These are phyloP conservation scores for Stephanocyclus meneghinianus DNA, from an alignment of 352 stramenopile genomes.

Conservation along the genomic window DNA sequence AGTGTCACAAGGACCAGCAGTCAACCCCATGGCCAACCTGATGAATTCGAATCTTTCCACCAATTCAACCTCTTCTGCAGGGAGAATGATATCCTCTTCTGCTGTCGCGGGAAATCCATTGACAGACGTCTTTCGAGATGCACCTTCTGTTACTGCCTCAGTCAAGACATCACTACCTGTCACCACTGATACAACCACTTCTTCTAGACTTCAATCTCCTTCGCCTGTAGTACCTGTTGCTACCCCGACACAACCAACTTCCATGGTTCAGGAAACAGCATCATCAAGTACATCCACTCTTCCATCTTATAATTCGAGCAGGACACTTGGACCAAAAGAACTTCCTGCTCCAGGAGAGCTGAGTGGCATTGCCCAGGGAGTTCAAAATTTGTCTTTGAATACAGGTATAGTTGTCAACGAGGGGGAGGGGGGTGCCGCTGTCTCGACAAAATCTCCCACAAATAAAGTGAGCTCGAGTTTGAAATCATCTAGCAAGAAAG, in stretches of 20 bases:
- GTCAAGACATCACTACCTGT: neutral
- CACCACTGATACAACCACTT: neutral
- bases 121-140: slow-evolving; percentile 7
- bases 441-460: neutral
- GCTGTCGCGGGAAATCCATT: neutral
- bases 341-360: slow-evolving; percentile 2
- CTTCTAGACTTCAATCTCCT: neutral
- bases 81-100: neutral
- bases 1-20: slow-evolving; percentile 2
- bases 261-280: neutral
- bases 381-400: slow-evolving; percentile 12
- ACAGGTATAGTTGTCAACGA: neutral
- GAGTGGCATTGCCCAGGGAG: neutral
- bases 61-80: neutral
- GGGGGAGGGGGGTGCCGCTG: neutral
- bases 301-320: neutral
- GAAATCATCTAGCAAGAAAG: neutral
- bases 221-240: neutral
- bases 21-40: neutral
- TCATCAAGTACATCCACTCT: neutral
- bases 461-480: neutral
- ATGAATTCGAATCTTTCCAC: slow-evolving; percentile 6
- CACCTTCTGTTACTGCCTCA: neutral
- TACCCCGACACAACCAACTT: neutral
- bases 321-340: neutral